Conservation (phyloP, 2,329 filamentous ascomycete genomes). For the Cladosporium phlei region DNA sequence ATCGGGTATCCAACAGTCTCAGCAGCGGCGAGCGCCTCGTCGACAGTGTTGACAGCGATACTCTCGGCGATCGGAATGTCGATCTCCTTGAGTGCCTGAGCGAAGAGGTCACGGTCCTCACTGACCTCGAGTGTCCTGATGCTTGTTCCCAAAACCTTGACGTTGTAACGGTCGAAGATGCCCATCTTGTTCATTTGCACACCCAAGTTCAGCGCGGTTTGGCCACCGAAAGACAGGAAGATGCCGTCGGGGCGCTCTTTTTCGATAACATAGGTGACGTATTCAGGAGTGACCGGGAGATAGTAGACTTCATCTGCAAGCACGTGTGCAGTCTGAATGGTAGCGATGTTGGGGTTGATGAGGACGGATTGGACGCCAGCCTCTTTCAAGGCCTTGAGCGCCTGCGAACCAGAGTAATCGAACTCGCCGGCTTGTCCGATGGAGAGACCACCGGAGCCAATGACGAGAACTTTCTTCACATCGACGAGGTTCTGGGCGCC, state of each 20-base stretch:
- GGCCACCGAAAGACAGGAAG: conserved; percentile 93
- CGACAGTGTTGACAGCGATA: conserved; percentile 83
- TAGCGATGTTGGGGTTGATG: conserved; percentile 97
- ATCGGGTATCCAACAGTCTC: conserved; percentile 89
- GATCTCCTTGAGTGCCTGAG: conserved; percentile 93
- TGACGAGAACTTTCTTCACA: conserved; percentile 95
- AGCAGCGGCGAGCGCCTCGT: conserved; percentile 86
- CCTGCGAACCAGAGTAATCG: conserved; percentile 96
- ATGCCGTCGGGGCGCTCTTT: conserved; percentile 93
- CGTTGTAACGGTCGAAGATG: conserved; percentile 89
- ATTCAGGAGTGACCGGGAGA: conserved; percentile 94
- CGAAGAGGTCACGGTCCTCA: conserved; percentile 93
- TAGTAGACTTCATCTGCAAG: conserved; percentile 98
- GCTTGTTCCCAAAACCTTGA: conserved; percentile 92
- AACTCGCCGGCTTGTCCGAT: conserved; percentile 98
- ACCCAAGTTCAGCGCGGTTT: conserved; percentile 94
- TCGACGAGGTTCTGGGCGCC: conserved; percentile 70
- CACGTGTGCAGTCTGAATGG: conserved; percentile 94
- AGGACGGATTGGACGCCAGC: conserved; percentile 86
- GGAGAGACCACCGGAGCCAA: conserved; percentile 88
- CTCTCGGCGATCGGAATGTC: conserved; percentile 96
- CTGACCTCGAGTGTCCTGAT: conserved; percentile 90
- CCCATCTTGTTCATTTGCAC: conserved; percentile 96
- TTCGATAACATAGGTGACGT: conserved; percentile 96
- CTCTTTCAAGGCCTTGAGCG: conserved; percentile 93